Evolutionary conservation across 2,329 filamentous ascomycete species (phyloP), one percentile per base, ranked within the genome.

Genomic region (Cytospora schulzeri): DNA sequence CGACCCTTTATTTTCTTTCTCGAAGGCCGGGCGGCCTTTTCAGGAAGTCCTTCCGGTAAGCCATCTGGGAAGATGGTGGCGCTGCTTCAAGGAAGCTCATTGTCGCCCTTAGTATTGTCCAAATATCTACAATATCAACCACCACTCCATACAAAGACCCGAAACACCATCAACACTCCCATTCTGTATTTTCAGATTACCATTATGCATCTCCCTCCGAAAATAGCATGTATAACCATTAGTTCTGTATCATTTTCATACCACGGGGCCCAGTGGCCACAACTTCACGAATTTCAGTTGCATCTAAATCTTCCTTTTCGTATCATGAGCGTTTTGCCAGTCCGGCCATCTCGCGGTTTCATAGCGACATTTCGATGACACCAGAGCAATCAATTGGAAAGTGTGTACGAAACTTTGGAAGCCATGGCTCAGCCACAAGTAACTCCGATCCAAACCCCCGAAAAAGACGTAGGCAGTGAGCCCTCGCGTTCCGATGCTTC

Each of bases 91-190:
- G 11, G 45, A 22, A 24, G 45, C 22, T 14, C 26, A 24, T 62
- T 38, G 35, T 22, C 22, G 2, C 22, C 19, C 41, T 56, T 62
- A 33, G 52, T 35, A 62, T 62, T 62, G 33, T 62, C 11, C 17
- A 14, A 28, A 28, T 14, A 19, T 48, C 17, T 54, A 62, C 60
- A 62, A 62, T 62, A 53, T 19, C 35, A 50, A 26, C 12, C 38
- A 50, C 41, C 17, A 29, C 52, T n/a, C n/a, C 28, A 17, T 35
- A 56, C 52, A 62, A 62, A 29, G 60, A 54, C 48, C 24, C 29
- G 12, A 26, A 50, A 26, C 12, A 50, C 17, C n/a, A 50, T 38
- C 22, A 15, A 2, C 33, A 51, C 17, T 22, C 52, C 15, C 26
- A 56, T 35, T 48, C 14, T 35, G 15, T 50, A 15, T 14, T 12